Evolutionary conservation across 2,329 filamentous ascomycete genomes (phyloP).

Genomic region (Xylaria sp.): DNA sequence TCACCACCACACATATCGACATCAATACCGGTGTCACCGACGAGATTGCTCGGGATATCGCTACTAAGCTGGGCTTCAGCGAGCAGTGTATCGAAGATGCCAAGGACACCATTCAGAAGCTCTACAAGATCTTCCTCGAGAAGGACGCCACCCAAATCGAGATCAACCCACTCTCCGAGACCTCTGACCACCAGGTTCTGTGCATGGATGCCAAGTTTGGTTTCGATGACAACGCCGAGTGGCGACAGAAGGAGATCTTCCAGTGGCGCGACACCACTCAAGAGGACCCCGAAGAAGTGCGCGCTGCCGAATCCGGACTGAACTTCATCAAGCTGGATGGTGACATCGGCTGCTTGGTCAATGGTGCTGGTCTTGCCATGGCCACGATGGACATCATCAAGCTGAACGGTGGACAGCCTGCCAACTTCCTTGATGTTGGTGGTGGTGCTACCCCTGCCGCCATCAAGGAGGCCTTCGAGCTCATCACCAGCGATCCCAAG

Average conservation of each 20-base stretch:
- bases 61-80: conserved; percentile 93
- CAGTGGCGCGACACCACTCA: conserved; percentile 92
- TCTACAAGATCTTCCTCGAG: conserved; percentile 99
- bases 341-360: conserved; percentile 98
- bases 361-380: conserved; percentile 99
- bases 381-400: conserved; percentile 99
- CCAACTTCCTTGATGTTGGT: conserved; percentile 99
- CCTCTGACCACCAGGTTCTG: conserved; percentile 95
- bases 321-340: conserved; percentile 99
- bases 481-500: conserved; percentile 98
- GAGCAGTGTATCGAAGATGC: conserved; percentile 97
- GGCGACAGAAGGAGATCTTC: conserved; percentile 97
- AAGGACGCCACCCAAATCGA: conserved; percentile 99
- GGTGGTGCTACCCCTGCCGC: conserved; percentile 96
- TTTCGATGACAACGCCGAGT: conserved; percentile 99
- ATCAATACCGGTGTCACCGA: conserved; percentile 96
- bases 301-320: conserved; percentile 90
- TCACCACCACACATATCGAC: conserved; percentile 91
- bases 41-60: conserved; percentile 90
- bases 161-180: conserved; percentile 99
- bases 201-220: conserved; percentile 99
- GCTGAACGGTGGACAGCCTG: conserved; percentile 93
- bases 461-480: conserved; percentile 97
- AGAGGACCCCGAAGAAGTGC: conserved; percentile 97
- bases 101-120: conserved; percentile 96